Evolutionary conservation across 2,329 filamentous ascomycete genomes (phyloP), one percentile per base, ranked within the genome.

Genomic region (Stemphylium lycopersici): DNA sequence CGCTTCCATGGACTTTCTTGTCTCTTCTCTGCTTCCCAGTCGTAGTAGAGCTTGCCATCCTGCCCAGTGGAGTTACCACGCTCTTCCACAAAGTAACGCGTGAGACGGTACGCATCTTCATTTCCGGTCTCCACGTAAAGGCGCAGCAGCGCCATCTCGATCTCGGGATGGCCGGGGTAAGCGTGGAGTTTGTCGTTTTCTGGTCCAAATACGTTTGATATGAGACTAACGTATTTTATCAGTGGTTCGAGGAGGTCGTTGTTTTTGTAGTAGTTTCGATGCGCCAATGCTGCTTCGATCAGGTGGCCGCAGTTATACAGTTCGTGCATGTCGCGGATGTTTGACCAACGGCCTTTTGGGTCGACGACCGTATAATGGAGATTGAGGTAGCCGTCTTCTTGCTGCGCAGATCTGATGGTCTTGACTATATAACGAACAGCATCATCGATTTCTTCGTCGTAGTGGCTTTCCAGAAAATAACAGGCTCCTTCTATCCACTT

Each of bases 401-500:
- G 80, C 70, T 87, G 85, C 0, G 85, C 85, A 2, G 63, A 70
- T 6, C 79, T 65, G 10, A 87, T 85, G 80, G 84, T 86, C 0
- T 77, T 74, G 0, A 85, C 83, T n/a, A 87, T 67, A 50, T 87
- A 82, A 26, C 79, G 69, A 0, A 87, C 76, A 0, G 84, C 83
- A 1, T 68, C 68, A 48, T 83, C 78, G 47, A 86, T 72, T 38
- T 81, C 76, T 0, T 70, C 65, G 52, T 83, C 77, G 15, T 78
- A 70, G 12, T 77, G 58, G 39, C 76, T 69, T 24, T 62, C 65
- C 7, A 84, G 71, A 59, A 84, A 80, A 58, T 87, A 87, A 56
- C 83, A 86, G 3, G 83, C 84, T 0, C 81, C 84, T 69, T 87
- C 85, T 45, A 87, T 84, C 83, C 84, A 86, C 69, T 87, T 87